Evolutionary conservation across 768 basidiomycete genomes (phyloP), one percentile per base, ranked within the genome.

Genomic region (Suillus cothurnatus): DNA sequence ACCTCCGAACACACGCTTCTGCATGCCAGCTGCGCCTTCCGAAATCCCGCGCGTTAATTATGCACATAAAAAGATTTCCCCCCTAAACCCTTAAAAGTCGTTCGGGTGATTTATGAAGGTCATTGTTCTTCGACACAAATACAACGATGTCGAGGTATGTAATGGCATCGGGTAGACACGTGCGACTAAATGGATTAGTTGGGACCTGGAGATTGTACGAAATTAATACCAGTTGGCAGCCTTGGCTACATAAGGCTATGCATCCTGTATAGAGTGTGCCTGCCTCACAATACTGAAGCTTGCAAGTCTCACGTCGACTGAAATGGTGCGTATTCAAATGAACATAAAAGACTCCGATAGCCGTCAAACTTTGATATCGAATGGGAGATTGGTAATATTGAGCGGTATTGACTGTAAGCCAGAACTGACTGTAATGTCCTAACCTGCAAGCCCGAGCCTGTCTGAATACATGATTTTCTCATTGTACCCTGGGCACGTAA

Each of bases 171-270:
- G 52, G 11, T 55, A n/a, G 12, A 34, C 52, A 32, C 28, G 52
- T 53, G 52, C 28, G 28, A 55, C 53, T 55, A 55, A 21, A 32
- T 34, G 52, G 52, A 21, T 31, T 31, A 31, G 19, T 53, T 28
- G 21, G 31, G 32, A n/a, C 53, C 53, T 55, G 53, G 53, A 55
- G 53, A 55, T 55, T 55, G 21, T 34, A 21, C 31, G 31, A 55
- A 55, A 34, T 55, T 32, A 21, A 32, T 12, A 32, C 11, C 12
- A 55, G 53, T 55, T 55, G 31, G 32, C 53, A 50, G 50, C 50
- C 28, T 28, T 28, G 50, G 50, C 28, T 53, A 53, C 28, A 53
- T 53, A 53, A 31, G 52, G 52, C 52, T 34, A 55, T 31, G 21
- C 21, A 32, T 32, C 31, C 21, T 39, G 34, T 7, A 31, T 19